Evolutionary conservation across 371 early-diverging fungal species (phyloP), one percentile per base, ranked within the genome.

Genomic region (Cladochytrium tenue): DNA sequence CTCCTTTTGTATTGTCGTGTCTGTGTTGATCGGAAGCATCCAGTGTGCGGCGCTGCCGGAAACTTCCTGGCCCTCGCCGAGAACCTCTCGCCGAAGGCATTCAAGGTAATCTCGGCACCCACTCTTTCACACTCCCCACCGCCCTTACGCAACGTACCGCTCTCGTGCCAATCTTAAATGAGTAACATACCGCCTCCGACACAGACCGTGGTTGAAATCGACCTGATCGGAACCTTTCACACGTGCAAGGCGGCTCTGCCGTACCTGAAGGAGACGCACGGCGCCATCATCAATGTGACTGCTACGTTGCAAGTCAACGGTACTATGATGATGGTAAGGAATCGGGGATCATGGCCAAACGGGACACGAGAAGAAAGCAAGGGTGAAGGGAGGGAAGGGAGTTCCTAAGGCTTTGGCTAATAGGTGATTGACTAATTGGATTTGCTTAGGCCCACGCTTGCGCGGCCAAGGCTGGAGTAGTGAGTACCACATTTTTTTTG

Each of bases 1-100:
- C 13, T 1, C 23, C 30, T n/a, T 13, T 28, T 26, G 20, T 66
- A 51, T 28, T 35, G 31, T 30, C 1, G 4, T 51, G 7, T 5
- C 17, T 32, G n/a, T 15, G 1, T 30, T 58, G 2, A 3, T 2
- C 1, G 0, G 0, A 34, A 43, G 33, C n/a, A 1, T 26, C n/a
- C 26, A 60, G 62, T 76, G 13, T 74, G 73, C 56, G 71, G 75
- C 43, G 90, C 89, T 28, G 92, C 93, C 17, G 93, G 93, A 51
- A 93, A 93, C 75, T 93, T 93, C 69, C 77, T 93, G 60, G 81
- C 89, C 15, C 78, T 89, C 34, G 85, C 84, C 53, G 83, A 87
- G 51, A 68, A 83, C 36, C 77, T 93, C 13, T 88, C 88, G 1
- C 83, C 87, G 69, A 89, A 89, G 66, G 93, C 89, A 32, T 93